Base-by-base conservation (phyloP, 2,329 filamentous ascomycete genomes). In the Bipolaris gigantea region DNA sequence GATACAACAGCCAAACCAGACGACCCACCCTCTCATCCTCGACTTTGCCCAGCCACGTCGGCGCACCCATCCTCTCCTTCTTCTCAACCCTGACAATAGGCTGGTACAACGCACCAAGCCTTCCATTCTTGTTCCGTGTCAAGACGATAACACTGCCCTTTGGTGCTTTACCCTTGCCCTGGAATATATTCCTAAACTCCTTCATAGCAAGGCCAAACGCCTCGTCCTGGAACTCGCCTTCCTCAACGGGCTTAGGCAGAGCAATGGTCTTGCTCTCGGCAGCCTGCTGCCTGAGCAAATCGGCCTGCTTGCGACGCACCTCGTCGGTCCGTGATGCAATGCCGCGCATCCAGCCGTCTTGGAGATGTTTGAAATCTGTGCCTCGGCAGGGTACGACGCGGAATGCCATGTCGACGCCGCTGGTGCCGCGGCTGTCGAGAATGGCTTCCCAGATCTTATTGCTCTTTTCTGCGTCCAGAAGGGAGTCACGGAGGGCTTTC, bases 301-400 rank as follows among this genome's bases (percentile, higher is more conserved):
- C 67, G 0, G 65, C 60, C 35, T 74, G 72, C 35, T 67, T 70
- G 5, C 70, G 48, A 0, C 64, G 52, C 1, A 79, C 79, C 19
- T 81, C 79, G 59, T 86, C 81, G 2, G 88, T 87, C 32, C 89
- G 85, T 8, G 84, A 87, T 49, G 89, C 89, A 60, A 99, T 88
- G 19, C 90, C 89, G 5, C 92, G 85, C 55, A 97, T 90, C 79
- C 92, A 95, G 1, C 90, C 94, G 70, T 99, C 94, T 36, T 93
- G 85, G 58, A 99, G 76, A 73, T 99, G 94, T 61, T 88, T 85
- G 75, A 97, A 97, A 75, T 97, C 92, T 16, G 94, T 99, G 74
- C 95, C 92, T 34, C 91, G 83, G n/a, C 91, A 92, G 0, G 94
- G 94, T 2, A 93, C 86, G 59, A 99, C 88, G 41, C 93, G 84